Base-by-base conservation (phyloP, 176 grass and related monocot genomes). In the Ensete ventricosum region DNA sequence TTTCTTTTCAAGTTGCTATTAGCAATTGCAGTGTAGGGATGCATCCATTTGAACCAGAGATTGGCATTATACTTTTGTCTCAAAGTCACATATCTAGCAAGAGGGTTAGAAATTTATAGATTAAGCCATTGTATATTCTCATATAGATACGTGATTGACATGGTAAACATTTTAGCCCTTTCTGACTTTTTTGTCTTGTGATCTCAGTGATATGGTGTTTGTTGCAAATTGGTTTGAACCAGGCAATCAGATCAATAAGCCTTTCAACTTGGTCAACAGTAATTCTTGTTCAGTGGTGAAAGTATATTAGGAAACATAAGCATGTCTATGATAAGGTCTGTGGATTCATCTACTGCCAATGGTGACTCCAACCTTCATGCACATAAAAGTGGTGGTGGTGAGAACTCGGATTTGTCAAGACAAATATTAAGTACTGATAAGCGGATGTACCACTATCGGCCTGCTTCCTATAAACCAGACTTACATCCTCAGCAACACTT, bases 401-500 rank as follows among this genome's bases (percentile, higher is more conserved):
- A 71, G 8, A 49, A 22, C 48, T 80, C 83, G 13, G 71, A 52
- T 80, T 62, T 92, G 27, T 49, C 73, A 9, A 75, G 22, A 26
- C 53, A 75, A 54, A 19, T 54, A 60, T 19, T 62, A 11, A 21
- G 14, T 12, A 25, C 73, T 34, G 73, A 75, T 75, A 59, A 62
- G 24, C 14, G 14, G 53, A 59, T 75, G n/a, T 88, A 82, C 73
- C 66, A 65, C 85, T 90, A 93, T 77, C 79, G 74, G 8, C 79
- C 86, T 50, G 88, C 87, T 64, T 77, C 85, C 14, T 89, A 87
- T 53, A 77, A 50, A 58, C 73, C 83, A 48, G 77, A 88, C 57
- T 78, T 85, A 55, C 89, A 84, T 77, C 71, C 79, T 14, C 75
- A 87, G 69, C 80, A 80, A 69, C 84, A 78, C 59, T 85, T 86